Conservation (phyloP, 73 alveolate genomes). For the Paramecium octaurelia region DNA sequence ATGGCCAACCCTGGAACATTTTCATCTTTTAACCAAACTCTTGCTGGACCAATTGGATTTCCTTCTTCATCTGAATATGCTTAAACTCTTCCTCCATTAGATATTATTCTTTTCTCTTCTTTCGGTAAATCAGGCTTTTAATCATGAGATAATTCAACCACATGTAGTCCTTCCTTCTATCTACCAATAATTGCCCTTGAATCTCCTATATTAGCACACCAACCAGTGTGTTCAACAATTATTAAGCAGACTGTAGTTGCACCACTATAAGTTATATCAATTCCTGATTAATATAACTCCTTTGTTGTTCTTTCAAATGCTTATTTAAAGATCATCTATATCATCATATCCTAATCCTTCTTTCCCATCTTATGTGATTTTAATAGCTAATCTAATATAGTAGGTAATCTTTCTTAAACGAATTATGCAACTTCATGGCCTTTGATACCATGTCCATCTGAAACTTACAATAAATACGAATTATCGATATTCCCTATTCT, state of each 20-base stretch:
- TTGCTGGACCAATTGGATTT: constrained; percentile 84
- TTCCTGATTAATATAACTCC: constrained; percentile 52
- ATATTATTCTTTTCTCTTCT: constrained; percentile 85
- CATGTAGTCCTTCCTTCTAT: constrained; percentile 61
- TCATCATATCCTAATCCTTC: constrained; percentile 19
- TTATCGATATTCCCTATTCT: constrained; percentile 55
- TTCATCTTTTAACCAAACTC: constrained; percentile 90
- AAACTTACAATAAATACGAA: constrained; percentile 82
- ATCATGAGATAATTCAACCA: constrained; percentile 75
- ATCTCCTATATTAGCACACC: constrained; percentile 83
- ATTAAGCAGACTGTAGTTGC: constrained; percentile 68
- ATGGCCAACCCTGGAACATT: constrained; percentile 89
- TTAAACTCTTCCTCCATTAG: constrained; percentile 87
- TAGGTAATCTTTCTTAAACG: constrained; percentile 77
- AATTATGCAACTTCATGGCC: constrained; percentile 92
- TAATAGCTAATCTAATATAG: constrained; percentile 26
- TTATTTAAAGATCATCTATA: neutral
- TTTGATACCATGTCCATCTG: constrained; percentile 97
- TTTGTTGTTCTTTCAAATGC: constrained; percentile 48
- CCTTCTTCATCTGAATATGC: constrained; percentile 64
- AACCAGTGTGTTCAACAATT: constrained; percentile 54
- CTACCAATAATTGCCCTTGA: constrained; percentile 65
- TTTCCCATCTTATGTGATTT: constrained; percentile 22
- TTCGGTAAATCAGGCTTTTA: constrained; percentile 88
- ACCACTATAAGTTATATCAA: constrained; percentile 78